Evolutionary conservation across 2,329 filamentous ascomycete species (phyloP).

Genomic region (Aspergillus awamori): DNA sequence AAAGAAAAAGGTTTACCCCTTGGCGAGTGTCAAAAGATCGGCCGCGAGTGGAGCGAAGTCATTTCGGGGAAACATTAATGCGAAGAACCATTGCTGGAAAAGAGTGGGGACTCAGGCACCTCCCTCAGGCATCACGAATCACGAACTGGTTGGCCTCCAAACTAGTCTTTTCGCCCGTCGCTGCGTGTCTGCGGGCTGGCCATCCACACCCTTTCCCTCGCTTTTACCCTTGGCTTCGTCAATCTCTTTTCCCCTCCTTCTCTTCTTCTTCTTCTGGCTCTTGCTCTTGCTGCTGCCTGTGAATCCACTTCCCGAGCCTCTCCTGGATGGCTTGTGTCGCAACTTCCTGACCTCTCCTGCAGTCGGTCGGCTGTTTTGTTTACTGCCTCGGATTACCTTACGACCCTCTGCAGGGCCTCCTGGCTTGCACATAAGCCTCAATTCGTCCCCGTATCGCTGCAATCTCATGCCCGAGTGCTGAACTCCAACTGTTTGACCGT

Average conservation of each 20-base stretch:
- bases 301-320: slow-evolving; percentile 5
- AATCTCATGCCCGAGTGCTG: background rate
- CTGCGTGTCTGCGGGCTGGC: slow-evolving; percentile 13
- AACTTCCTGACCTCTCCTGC: slow-evolving; percentile 16
- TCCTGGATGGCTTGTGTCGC: slow-evolving; percentile 21
- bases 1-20: background rate
- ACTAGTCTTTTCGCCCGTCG: slow-evolving; percentile 2
- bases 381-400: slow-evolving; percentile 12
- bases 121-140: background rate
- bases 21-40: slow-evolving; percentile 4
- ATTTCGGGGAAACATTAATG: slow-evolving; percentile 35
- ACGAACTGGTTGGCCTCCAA: too few relatives aligned
- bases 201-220: slow-evolving; percentile 8
- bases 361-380: slow-evolving; percentile 22
- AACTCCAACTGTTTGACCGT: slow-evolving; percentile 9
- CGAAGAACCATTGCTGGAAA: slow-evolving; percentile 19
- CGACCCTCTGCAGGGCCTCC: slow-evolving; percentile 14
- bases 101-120: background rate
- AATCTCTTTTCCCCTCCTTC: background rate
- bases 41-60: slow-evolving; percentile 22
- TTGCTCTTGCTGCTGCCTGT: background rate
- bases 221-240: slow-evolving; percentile 14
- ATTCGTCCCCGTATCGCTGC: slow-evolving; percentile 7
- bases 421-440: slow-evolving; percentile 14
- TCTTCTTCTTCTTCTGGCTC: background rate